A percentile compares a stretch with the other conserved stretches of the same genome.
These are phyloP conservation scores for Paecilomyces sp. DNA, from an alignment of 2,329 filamentous ascomycete species.

Conservation along the genomic window DNA sequence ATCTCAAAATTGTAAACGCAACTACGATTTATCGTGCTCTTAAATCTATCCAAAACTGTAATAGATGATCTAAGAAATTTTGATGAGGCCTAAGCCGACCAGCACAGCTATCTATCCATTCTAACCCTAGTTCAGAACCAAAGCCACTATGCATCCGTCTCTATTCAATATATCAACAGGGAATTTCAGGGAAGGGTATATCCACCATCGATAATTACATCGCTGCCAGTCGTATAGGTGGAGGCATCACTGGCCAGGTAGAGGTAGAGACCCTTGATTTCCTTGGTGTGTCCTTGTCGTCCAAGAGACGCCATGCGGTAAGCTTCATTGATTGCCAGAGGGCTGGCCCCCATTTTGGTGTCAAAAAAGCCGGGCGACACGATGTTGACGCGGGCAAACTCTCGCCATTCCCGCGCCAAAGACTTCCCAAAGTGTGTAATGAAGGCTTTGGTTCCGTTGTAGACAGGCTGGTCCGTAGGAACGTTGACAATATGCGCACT, in stretches of 20 bases:
- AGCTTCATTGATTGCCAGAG: slow-evolving; percentile 35
- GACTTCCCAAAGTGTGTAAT: slow-evolving; percentile 51
- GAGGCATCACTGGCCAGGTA: neutral
- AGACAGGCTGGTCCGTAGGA: slow-evolving; percentile 48
- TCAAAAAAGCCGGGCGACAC: slow-evolving; percentile 50
- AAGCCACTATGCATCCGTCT: too few species aligned
- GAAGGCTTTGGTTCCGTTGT: slow-evolving; percentile 51
- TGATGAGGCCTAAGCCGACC: too few species aligned
- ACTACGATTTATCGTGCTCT: too few species aligned
- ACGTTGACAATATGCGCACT: slow-evolving; percentile 47
- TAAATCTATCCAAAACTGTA: too few species aligned
- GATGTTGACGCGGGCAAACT: slow-evolving; percentile 52
- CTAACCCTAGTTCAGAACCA: too few species aligned
- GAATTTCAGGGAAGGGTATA: neutral
- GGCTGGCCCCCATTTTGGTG: slow-evolving; percentile 48
- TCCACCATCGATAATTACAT: neutral
- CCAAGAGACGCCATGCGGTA: slow-evolving; percentile 41
- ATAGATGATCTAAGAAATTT: too few species aligned
- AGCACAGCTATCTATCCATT: too few species aligned
- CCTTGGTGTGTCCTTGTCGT: slow-evolving; percentile 26
- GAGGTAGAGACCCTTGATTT: slow-evolving; percentile 21
- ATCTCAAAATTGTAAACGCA: too few species aligned
- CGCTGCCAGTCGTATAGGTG: neutral
- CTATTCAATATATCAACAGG: too few species aligned
- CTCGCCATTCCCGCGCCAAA: slow-evolving; percentile 50